Conservation (phyloP, 2,329 filamentous ascomycete genomes). For the Hyphodiscus sp. region DNA sequence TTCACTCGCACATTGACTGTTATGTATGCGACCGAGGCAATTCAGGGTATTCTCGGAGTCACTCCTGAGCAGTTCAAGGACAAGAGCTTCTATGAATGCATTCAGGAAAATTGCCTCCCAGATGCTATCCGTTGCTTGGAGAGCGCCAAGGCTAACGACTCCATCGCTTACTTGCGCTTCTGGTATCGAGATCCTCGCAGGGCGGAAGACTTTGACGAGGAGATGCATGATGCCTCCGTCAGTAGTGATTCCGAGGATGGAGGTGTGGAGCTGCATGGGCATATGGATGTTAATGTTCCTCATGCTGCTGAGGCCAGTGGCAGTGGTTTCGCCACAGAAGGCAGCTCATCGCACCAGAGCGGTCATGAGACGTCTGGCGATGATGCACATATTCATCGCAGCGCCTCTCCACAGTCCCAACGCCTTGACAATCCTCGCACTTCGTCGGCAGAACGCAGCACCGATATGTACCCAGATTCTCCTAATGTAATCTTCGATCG, state of each 20-base stretch:
- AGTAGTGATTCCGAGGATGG: conserved; percentile 39
- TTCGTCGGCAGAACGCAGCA: conserved; percentile 39
- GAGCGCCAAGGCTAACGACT: conserved; percentile 83
- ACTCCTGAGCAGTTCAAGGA: conserved; percentile 62
- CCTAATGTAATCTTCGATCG: conserved; percentile 39
- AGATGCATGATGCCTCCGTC: conserved; percentile 34
- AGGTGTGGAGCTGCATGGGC: conserved; percentile 38
- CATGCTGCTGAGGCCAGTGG: background rate
- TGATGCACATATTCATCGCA: background rate
- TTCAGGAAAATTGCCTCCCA: conserved; percentile 67
- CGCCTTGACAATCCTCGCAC: conserved; percentile 24
- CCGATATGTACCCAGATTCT: conserved; percentile 31
- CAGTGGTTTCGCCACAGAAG: background rate
- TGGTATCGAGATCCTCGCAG: conserved; percentile 71
- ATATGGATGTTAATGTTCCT: conserved; percentile 35
- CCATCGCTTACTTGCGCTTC: conserved; percentile 83
- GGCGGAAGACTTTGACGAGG: conserved; percentile 43
- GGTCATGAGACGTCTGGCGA: conserved; percentile 2
- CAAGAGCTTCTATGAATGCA: conserved; percentile 83
- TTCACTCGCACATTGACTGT: conserved; percentile 77
- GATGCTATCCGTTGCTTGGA: conserved; percentile 76
- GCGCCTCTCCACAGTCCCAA: background rate
- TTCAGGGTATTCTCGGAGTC: conserved; percentile 70
- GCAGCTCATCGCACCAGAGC: conserved; percentile 1
- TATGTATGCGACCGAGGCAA: conserved; percentile 78